Conservation (phyloP, 129 eudicot species). For the Arctium lappa region DNA sequence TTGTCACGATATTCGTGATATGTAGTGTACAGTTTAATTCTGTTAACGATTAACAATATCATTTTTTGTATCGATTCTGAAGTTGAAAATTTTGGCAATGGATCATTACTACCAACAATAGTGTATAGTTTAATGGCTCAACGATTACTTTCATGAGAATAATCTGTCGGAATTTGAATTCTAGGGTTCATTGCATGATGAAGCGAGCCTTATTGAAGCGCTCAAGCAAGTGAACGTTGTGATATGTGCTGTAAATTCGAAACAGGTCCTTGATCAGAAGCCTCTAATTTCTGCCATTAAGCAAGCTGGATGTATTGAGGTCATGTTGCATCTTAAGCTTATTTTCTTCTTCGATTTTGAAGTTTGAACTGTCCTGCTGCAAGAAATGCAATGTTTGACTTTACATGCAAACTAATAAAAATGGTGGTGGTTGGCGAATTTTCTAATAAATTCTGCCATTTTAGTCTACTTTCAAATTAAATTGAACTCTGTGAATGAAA, state of each 20-base stretch:
- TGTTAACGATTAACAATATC: not conserved
- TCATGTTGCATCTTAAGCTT: conserved; percentile 5
- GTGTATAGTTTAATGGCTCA: not conserved
- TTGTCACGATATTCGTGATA: not conserved
- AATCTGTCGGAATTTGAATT: not conserved
- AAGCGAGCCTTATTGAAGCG: conserved; percentile 58
- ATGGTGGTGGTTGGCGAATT: not conserved
- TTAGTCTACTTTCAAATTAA: not conserved
- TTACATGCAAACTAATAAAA: not conserved
- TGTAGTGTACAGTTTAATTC: not conserved
- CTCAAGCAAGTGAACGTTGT: conserved; percentile 68
- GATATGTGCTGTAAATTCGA: conserved; percentile 65
- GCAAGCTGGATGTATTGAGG: conserved; percentile 66
- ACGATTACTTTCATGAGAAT: not conserved
- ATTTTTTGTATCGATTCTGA: not conserved
- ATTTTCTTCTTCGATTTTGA: not conserved
- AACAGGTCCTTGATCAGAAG: conserved; percentile 76
- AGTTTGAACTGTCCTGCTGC: not conserved
- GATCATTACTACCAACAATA: not conserved
- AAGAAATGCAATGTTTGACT: not conserved
- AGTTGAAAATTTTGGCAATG: not conserved
- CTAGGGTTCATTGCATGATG: conserved; percentile 91
- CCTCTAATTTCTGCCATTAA: conserved; percentile 66
- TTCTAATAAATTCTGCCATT: not conserved
- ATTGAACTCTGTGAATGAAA: not conserved